Evolutionary conservation across 805 yeast species (phyloP), one percentile per base, ranked within the genome.

Genomic region (Candida berthetii): DNA sequence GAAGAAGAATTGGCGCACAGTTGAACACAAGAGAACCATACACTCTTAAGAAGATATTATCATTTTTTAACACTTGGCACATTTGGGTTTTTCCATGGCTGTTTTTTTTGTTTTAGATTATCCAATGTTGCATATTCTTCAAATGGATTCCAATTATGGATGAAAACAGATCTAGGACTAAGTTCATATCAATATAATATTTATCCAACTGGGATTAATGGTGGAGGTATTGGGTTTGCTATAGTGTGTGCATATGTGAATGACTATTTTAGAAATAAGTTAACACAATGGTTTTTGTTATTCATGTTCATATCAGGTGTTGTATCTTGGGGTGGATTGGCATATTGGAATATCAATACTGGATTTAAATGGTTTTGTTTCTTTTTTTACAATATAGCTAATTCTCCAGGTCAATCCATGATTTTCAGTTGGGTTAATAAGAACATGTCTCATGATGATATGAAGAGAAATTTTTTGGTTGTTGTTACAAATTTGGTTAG

Each of bases 11-110:
- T 9, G 68, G 52, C 65, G n/a, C n/a, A n/a, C n/a, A n/a, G n/a
- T n/a, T n/a, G n/a, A n/a, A n/a, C n/a, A n/a, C n/a, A n/a, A n/a
- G n/a, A 50, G 58, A 58, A 29, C 65, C 57, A 27, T 69, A 68
- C 47, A 64, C 73, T 3, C 54, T 61, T 61, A 36, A 41, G 11
- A 66, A 64, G 41, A 58, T 70, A 42, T 66, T 63, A 42, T 35
- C 60, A 1, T 65, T 62, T 44, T 68, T 69, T 53, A 57, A 47
- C 38, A 66, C 74, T 2, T 71, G 76, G 76, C 75, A 71, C 52
- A 55, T 69, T 20, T 66, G 49, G 31, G 68, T 69, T 20, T 70
- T 69, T 48, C 74, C 74, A 16, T 7, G 9, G 18, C 14, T 32
- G 15, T 32, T 8, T 11, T 5, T 16, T 5, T 8, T 7, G n/a